Conservation (phyloP, 202 grass and related monocot species). For the Dendrocalamus latiflorus region DNA sequence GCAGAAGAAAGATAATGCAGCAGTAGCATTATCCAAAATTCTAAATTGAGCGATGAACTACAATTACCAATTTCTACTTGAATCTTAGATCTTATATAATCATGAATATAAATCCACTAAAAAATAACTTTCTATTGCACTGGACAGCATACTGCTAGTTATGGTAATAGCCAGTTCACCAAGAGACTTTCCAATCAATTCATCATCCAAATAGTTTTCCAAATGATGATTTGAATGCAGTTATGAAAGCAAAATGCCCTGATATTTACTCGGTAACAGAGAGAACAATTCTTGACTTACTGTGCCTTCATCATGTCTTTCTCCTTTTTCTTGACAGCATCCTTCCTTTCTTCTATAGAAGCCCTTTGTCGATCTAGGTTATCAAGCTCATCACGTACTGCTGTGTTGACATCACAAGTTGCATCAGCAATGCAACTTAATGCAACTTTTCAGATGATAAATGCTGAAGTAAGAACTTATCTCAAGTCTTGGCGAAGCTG, state of each 20-base stretch:
- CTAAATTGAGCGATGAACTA: not conserved
- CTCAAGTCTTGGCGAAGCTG: slow-evolving; percentile 63
- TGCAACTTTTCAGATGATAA: not conserved
- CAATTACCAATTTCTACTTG: not conserved
- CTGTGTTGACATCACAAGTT: slow-evolving; percentile 42
- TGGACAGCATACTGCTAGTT: not conserved
- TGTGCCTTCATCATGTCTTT: slow-evolving; percentile 50
- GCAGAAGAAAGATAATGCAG: slow-evolving; percentile 5
- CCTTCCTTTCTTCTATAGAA: slow-evolving; percentile 54
- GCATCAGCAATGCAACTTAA: slow-evolving; percentile 20
- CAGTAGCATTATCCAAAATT: not conserved
- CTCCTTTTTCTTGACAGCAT: slow-evolving; percentile 47
- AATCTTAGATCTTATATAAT: not conserved
- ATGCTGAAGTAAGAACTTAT: slow-evolving; percentile 52
- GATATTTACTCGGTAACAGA: not conserved
- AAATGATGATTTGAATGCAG: not conserved
- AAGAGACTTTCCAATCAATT: not conserved
- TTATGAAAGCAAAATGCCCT: not conserved
- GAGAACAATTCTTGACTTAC: slow-evolving; percentile 36
- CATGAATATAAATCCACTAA: not conserved
- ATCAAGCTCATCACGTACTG: slow-evolving; percentile 47
- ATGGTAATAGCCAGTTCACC: not conserved
- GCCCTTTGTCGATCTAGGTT: slow-evolving; percentile 41
- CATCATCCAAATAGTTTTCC: slow-evolving; percentile 2
- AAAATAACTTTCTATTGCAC: not conserved